These are phyloP conservation scores for Luzula sylvatica DNA, from an alignment of 176 grass and related monocot genomes.

Conservation along the genomic window DNA sequence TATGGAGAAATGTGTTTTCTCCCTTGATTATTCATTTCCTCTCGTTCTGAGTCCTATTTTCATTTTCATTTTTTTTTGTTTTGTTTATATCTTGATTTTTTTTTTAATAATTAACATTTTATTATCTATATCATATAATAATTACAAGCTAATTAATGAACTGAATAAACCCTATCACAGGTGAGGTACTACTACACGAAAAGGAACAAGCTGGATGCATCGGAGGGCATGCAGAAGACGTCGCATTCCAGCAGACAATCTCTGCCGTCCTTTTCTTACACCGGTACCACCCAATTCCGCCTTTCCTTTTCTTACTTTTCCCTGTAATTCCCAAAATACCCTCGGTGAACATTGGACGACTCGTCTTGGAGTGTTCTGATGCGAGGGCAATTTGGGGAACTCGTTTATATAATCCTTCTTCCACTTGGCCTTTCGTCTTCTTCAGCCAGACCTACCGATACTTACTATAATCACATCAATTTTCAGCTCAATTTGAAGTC, in stretches of 20 bases:
- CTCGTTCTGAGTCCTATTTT: too few species aligned
- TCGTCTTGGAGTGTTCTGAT: not conserved
- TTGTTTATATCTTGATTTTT: too few species aligned
- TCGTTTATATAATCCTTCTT: not conserved
- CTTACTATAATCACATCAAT: not conserved
- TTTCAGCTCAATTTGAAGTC: constrained; percentile 1
- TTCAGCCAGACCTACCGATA: not conserved
- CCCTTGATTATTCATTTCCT: too few species aligned
- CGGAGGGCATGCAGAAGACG: not conserved
- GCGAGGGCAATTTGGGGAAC: not conserved
- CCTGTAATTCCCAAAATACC: constrained; percentile 9
- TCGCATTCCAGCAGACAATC: not conserved
- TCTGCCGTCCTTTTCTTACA: not conserved
- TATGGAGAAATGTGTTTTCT: too few species aligned
- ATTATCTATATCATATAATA: too few species aligned
- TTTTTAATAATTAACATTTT: too few species aligned
- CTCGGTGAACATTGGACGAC: not conserved
- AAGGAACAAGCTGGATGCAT: not conserved
- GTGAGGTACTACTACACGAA: too few species aligned
- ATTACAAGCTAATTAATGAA: too few species aligned
- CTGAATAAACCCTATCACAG: too few species aligned
- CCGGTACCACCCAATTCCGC: not conserved
- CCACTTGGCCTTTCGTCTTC: not conserved
- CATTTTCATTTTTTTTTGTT: too few species aligned
- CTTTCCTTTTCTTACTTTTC: not conserved